A percentile compares a stretch with the other conserved stretches of the same genome.
phyloP scores from a whole-genome alignment of 768 basidiomycete genomes.

The Amanita rimosa region DNA sequence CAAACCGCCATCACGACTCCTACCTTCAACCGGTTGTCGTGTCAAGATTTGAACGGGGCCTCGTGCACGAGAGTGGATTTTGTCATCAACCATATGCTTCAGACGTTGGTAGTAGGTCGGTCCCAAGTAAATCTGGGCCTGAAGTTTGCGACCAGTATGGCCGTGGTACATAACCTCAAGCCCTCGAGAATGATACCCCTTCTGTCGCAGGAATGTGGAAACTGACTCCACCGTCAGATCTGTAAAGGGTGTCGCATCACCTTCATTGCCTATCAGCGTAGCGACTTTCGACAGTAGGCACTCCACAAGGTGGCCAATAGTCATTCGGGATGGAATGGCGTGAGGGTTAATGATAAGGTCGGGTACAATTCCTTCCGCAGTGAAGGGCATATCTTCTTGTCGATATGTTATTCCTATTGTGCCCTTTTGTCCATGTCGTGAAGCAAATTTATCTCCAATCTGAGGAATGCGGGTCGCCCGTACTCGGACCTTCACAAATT shows the following conservation, averaged over 20 bases:
- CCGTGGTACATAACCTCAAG: conserved; percentile 99
- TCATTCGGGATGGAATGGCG: conserved; percentile 99
- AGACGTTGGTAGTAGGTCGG: conserved; percentile 98
- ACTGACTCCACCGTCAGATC: conserved; percentile 96
- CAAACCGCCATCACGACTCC: conserved; percentile 96
- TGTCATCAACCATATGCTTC: conserved; percentile 99
- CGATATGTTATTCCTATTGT: conserved; percentile 99
- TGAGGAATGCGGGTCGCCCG: conserved; percentile 95
- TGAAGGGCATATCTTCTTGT: conserved; percentile 99
- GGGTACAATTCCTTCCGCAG: conserved; percentile 90
- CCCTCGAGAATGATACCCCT: conserved; percentile 95
- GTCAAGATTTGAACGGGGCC: conserved; percentile 98
- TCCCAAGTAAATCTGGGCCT: conserved; percentile 96
- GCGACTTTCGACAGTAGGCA: conserved; percentile 95
- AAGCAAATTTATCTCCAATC: conserved; percentile 98
- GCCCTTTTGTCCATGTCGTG: conserved; percentile 98
- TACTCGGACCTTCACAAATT: conserved; percentile 97
- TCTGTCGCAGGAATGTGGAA: conserved; percentile 79
- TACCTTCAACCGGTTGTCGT: conserved; percentile 95
- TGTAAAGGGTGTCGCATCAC: conserved; percentile 98
- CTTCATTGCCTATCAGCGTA: conserved; percentile 92
- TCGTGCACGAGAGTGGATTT: conserved; percentile 95
- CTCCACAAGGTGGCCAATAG: conserved; percentile 98
- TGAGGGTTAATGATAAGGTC: conserved; percentile 99
- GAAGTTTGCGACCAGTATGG: conserved; percentile 95